Evolutionary conservation across 108 stramenopile genomes (phyloP).

Genomic region (Thalassiosira profunda): DNA sequence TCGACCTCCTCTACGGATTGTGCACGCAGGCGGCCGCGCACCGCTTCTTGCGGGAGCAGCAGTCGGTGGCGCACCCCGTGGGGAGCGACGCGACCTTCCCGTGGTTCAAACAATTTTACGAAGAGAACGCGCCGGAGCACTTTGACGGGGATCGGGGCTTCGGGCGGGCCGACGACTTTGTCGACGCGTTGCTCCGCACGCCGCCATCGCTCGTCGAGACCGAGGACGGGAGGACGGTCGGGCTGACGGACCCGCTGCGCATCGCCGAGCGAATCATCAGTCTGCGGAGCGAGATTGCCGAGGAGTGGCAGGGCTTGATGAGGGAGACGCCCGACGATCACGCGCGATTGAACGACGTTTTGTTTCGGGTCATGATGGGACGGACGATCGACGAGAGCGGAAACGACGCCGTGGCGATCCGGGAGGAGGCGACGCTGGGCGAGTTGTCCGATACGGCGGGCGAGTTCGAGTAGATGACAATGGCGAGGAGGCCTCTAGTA

Average conservation of each 20-base stretch:
- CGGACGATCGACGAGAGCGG: slow-evolving; percentile 12
- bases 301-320: slow-evolving; percentile 74
- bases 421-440: slow-evolving; percentile 5
- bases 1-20: slow-evolving; percentile 73
- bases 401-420: slow-evolving; percentile 1
- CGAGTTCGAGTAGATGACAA: slow-evolving; percentile 1
- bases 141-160: slow-evolving; percentile 79
- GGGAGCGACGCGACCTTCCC: slow-evolving; percentile 44
- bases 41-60: slow-evolving; percentile 53
- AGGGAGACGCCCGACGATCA: slow-evolving; percentile 65
- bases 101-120: slow-evolving; percentile 70
- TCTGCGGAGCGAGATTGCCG: slow-evolving; percentile 57
- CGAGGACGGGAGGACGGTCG: slow-evolving; percentile 21
- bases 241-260: slow-evolving; percentile 59
- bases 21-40: slow-evolving; percentile 84
- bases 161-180: slow-evolving; percentile 65
- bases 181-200: slow-evolving; percentile 72
- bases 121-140: slow-evolving; percentile 44
- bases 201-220: slow-evolving; percentile 57
- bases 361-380: slow-evolving; percentile 42
- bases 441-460: slow-evolving; percentile 10
- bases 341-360: slow-evolving; percentile 31
- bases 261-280: slow-evolving; percentile 71
- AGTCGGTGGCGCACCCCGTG: neutral
- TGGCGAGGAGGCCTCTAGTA: neutral